Conservation (phyloP, 2,329 filamentous ascomycete species). For the Cladophialophora chaetospira region DNA sequence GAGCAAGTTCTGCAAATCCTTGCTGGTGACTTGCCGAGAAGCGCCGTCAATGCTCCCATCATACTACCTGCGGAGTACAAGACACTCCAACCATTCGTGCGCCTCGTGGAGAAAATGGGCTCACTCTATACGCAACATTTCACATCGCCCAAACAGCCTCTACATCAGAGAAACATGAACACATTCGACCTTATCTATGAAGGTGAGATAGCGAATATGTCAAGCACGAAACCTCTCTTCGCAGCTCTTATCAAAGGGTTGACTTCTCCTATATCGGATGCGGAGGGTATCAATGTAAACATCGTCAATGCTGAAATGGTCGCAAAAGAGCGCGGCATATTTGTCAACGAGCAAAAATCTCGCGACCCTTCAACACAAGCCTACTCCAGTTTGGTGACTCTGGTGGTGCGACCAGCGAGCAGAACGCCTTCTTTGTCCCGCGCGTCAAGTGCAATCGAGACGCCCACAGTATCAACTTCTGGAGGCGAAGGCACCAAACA, state of each 20-base stretch:
- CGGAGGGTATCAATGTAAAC: conserved; percentile 70
- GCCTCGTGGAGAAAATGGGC: conserved; percentile 77
- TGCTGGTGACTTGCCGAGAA: conserved; percentile 70
- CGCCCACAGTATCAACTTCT: conserved; percentile 6
- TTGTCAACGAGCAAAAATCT: conserved; percentile 72
- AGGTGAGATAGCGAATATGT: conserved; percentile 69
- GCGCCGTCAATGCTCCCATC: conserved; percentile 77
- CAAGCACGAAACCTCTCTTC: conserved; percentile 76
- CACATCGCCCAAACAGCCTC: conserved; percentile 39
- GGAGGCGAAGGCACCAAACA: conserved; percentile 36
- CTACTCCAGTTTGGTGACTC: conserved; percentile 71
- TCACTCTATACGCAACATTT: conserved; percentile 78
- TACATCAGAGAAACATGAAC: conserved; percentile 56
- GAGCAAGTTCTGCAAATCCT: conserved; percentile 76
- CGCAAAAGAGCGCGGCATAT: conserved; percentile 74
- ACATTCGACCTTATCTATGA: conserved; percentile 77
- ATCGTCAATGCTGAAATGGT: conserved; percentile 79
- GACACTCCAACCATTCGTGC: conserved; percentile 74
- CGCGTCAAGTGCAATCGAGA: conserved; percentile 19
- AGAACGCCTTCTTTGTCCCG: conserved; percentile 42
- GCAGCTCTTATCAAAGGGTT: conserved; percentile 78
- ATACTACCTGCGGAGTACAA: conserved; percentile 80
- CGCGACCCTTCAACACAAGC: conserved; percentile 62
- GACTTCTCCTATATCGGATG: conserved; percentile 67
- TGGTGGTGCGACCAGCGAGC: conserved; percentile 55